These are phyloP conservation scores for Suhomyces wounanorum DNA, from an alignment of 1,139 yeast species.

Conservation along the genomic window DNA sequence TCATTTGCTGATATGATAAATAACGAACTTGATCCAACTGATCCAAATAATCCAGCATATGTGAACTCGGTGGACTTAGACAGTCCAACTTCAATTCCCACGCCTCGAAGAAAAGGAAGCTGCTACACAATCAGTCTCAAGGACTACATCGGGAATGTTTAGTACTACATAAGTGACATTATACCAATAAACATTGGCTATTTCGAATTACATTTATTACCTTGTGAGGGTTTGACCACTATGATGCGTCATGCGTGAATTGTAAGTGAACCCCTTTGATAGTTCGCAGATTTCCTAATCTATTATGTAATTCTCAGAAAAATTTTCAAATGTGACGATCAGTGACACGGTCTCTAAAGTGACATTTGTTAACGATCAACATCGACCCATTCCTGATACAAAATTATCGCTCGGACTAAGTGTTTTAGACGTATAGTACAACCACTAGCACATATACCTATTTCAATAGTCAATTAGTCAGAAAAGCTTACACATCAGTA, in stretches of 20 bases:
- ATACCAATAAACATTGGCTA: neutral
- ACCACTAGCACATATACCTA: neutral
- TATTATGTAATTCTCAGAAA: slow-evolving; percentile 12
- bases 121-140: slow-evolving; percentile 23
- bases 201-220: neutral
- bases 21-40: slow-evolving; percentile 18
- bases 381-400: slow-evolving; percentile 1
- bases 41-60: slow-evolving; percentile 3
- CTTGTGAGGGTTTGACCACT: slow-evolving; percentile 7
- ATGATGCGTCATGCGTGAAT: slow-evolving; percentile 6
- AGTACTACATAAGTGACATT: neutral
- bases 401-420: neutral
- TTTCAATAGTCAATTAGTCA: neutral
- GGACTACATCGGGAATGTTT: slow-evolving; percentile 22
- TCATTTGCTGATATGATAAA: slow-evolving; percentile 37
- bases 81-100: neutral
- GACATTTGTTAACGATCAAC: slow-evolving; percentile 2
- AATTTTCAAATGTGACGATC: slow-evolving; percentile 14
- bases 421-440: neutral
- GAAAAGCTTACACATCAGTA: neutral
- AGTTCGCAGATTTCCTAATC: slow-evolving; percentile 1
- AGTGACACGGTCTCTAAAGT: slow-evolving; percentile 3
- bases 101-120: slow-evolving; percentile 18
- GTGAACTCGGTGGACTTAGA: neutral
- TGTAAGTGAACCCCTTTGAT: neutral